Percentiles rank a stretch among this genome's conserved stretches.
phyloP scores from a whole-genome alignment of 1,139 yeast species.

The Pichia sp. region DNA sequence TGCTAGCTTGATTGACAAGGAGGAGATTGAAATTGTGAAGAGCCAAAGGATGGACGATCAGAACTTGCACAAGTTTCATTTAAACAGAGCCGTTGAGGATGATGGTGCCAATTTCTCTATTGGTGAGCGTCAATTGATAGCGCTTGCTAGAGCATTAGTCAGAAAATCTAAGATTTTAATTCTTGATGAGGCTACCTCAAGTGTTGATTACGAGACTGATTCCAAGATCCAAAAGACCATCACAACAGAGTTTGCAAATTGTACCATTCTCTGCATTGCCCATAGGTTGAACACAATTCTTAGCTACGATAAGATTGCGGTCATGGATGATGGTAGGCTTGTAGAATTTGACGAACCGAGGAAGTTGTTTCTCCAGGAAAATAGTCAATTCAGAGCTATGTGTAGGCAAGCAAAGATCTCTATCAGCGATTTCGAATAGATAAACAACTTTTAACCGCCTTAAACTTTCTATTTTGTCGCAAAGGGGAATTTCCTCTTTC shows the following conservation, averaged over 20 bases:
- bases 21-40: conserved; percentile 15
- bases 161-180: conserved; percentile 43
- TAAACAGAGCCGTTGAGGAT: conserved; percentile 44
- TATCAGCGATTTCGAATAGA: conserved; percentile 24
- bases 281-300: conserved; percentile 49
- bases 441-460: too few species aligned
- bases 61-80: conserved; percentile 38
- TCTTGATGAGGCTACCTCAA: conserved; percentile 50
- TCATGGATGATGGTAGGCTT: conserved; percentile 42
- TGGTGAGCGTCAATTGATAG: conserved; percentile 49
- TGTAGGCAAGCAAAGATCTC: conserved; percentile 32
- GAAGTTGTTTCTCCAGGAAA: conserved; percentile 30
- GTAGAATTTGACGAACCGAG: conserved; percentile 43
- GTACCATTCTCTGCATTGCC: conserved; percentile 51
- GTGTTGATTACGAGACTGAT: conserved; percentile 51
- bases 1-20: conserved; percentile 35
- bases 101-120: conserved; percentile 47
- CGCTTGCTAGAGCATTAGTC: conserved; percentile 49
- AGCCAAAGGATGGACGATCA: conserved; percentile 16
- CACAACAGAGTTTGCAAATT: conserved; percentile 36
- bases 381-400: conserved; percentile 31
- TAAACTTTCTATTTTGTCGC: too few species aligned
- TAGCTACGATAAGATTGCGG: conserved; percentile 44
- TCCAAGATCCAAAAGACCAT: conserved; percentile 44
- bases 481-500: too few species aligned